A percentile compares a stretch with the other conserved stretches of the same genome.
phyloP scores from a whole-genome alignment of 768 basidiomycete genomes.

The Naganishia friedmannii region DNA sequence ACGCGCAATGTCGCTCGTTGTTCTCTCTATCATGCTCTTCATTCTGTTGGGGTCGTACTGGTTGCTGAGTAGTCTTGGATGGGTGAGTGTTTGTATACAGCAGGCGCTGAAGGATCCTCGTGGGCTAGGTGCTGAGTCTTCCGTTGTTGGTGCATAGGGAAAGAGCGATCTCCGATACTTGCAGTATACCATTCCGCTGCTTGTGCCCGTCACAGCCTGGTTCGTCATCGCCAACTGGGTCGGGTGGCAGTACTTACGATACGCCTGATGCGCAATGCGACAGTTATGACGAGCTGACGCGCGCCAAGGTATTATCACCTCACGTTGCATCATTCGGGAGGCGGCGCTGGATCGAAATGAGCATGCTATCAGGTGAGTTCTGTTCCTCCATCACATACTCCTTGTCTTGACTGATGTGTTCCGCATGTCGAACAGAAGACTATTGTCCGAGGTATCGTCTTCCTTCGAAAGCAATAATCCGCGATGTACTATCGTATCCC shows the following conservation, averaged over 20 bases:
- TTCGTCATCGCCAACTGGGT: constrained; percentile 99
- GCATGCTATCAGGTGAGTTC: no score
- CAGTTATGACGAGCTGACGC: no score
- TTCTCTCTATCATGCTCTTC: background rate
- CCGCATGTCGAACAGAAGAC: no score
- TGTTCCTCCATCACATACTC: no score
- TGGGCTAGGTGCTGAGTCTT: background rate
- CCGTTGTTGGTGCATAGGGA: background rate
- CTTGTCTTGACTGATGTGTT: no score
- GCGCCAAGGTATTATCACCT: no score
- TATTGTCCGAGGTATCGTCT: no score
- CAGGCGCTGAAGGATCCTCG: background rate
- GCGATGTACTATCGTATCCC: no score
- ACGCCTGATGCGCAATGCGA: constrained; percentile 55
- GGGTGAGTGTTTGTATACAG: background rate
- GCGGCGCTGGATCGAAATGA: no score
- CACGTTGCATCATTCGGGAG: no score
- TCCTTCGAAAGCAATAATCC: no score
- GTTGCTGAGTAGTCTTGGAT: background rate
- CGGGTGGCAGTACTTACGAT: constrained; percentile 94
- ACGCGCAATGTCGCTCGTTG: background rate
- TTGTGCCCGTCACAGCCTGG: constrained; percentile 73
- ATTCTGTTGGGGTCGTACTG: background rate
- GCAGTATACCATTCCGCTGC: constrained; percentile 1
- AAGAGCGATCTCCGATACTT: background rate